Evolutionary conservation across 305 asterid species (phyloP), one percentile per base, ranked within the genome.

Genomic region (Stenogyne calaminthoides): DNA sequence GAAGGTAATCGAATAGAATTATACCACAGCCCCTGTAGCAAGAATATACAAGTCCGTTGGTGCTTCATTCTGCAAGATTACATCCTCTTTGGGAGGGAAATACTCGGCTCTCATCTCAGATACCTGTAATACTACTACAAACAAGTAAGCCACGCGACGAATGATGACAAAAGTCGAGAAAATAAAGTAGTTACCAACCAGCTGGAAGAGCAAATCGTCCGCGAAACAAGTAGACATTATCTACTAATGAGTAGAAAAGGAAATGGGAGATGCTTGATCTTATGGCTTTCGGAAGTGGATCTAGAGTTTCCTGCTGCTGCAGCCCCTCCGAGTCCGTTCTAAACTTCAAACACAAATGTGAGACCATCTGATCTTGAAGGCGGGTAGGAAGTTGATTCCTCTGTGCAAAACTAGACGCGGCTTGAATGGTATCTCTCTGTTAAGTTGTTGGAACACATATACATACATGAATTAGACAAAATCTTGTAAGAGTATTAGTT

Each of bases 131-230:
- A 47, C 11, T n/a, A n/a, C n/a, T 15, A 25, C 54, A 60, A 57
- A 76, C 5, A 58, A 34, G 7, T 64, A 67, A 5, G 56, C 11
- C 9, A 42, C 42, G 36, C 19, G 60, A 20, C 3, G n/a, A 46
- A 0, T 5, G 27, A 22, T 37, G 44, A 18, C 3, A 52, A 73
- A 52, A n/a, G 7, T 27, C 16, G 42, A 64, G 58, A 14, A 22
- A 14, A 66, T 9, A 5, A 10, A 11, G 67, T 52, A 54, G 57
- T 77, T 89, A 93, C 97, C 92, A 91, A 93, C 97, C 96, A 93
- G 84, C 82, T 87, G 96, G 79, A 89, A 91, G 65, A 89, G 94
- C 19, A 91, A 81, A 74, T 91, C 97, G 40, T 87, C 97, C 96
- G 46, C 74, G 89, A 71, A 93, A 93, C 86, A 93, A 84, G 85